These are phyloP conservation scores for Monotropa hypopitys DNA, from an alignment of 179 eudicot species.

Conservation along the genomic window DNA sequence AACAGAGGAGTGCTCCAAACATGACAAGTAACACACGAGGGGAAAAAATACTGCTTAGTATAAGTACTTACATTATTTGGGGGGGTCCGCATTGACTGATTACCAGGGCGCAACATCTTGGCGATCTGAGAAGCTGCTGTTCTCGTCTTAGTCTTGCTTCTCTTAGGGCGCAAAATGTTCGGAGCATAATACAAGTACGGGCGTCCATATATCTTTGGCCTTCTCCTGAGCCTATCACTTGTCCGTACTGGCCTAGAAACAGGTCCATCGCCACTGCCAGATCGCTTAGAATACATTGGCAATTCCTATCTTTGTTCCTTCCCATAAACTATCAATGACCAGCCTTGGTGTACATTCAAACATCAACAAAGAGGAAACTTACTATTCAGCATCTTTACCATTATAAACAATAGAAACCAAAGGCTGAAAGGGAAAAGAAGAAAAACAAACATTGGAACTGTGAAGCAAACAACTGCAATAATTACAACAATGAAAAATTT, in stretches of 20 bases:
- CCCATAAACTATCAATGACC: constrained; percentile 9
- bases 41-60: neutral
- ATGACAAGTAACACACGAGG: neutral
- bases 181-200: constrained; percentile 27
- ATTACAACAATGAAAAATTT: neutral
- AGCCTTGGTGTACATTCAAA: neutral
- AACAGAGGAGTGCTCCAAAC: neutral
- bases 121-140: constrained; percentile 86
- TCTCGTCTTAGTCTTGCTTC: constrained; percentile 52
- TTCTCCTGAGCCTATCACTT: constrained; percentile 57
- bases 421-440: neutral
- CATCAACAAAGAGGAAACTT: constrained; percentile 5
- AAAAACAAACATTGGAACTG: neutral
- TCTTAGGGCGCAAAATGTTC: constrained; percentile 30
- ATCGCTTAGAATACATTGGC: constrained; percentile 32
- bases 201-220: constrained; percentile 40
- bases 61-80: constrained; percentile 22
- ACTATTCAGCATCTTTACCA: neutral
- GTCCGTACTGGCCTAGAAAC: constrained; percentile 40
- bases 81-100: constrained; percentile 25
- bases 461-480: neutral
- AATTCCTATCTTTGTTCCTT: constrained; percentile 8
- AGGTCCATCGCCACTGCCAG: constrained; percentile 27
- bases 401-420: neutral
- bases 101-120: constrained; percentile 56